These are phyloP conservation scores for Schizophyllum amplum DNA, from an alignment of 1,284 basidiomycete species.

Conservation along the genomic window DNA sequence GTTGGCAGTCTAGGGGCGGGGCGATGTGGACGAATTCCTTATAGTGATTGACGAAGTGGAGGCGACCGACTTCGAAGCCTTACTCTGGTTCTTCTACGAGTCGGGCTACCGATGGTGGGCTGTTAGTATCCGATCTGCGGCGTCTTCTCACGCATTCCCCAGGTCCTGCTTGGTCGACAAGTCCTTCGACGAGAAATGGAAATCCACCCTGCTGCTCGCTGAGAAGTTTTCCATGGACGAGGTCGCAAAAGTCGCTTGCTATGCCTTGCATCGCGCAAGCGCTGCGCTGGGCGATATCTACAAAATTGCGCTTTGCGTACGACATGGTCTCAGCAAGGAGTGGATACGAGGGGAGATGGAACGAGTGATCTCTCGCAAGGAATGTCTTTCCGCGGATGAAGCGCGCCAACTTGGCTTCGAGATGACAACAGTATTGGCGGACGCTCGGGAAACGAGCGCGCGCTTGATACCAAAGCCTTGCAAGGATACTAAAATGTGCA, in stretches of 20 bases:
- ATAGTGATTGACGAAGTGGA: slow-evolving; percentile 42
- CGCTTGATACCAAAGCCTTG: too few relatives aligned
- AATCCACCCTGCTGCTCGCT: not conserved
- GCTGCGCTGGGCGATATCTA: not conserved
- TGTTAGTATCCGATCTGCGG: not conserved
- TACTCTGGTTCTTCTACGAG: slow-evolving; percentile 61
- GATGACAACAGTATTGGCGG: not conserved
- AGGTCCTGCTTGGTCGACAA: not conserved
- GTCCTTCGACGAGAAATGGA: not conserved
- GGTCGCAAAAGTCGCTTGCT: not conserved
- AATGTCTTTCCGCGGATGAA: not conserved
- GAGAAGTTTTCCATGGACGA: not conserved
- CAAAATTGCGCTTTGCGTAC: not conserved
- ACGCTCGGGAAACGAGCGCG: not conserved
- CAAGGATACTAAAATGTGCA: too few relatives aligned
- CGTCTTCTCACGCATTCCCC: not conserved
- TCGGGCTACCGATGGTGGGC: not conserved
- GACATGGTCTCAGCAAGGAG: not conserved
- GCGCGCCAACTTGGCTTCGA: not conserved
- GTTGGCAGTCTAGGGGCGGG: not conserved
- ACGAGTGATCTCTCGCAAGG: not conserved
- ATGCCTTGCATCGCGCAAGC: not conserved
- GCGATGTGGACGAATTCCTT: slow-evolving; percentile 28
- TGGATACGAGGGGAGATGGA: not conserved
- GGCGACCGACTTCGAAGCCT: slow-evolving; percentile 41